Evolutionary conservation across 345 rosid species (phyloP), one percentile per base, ranked within the genome.

Genomic region (Lenwebbia sp.): DNA sequence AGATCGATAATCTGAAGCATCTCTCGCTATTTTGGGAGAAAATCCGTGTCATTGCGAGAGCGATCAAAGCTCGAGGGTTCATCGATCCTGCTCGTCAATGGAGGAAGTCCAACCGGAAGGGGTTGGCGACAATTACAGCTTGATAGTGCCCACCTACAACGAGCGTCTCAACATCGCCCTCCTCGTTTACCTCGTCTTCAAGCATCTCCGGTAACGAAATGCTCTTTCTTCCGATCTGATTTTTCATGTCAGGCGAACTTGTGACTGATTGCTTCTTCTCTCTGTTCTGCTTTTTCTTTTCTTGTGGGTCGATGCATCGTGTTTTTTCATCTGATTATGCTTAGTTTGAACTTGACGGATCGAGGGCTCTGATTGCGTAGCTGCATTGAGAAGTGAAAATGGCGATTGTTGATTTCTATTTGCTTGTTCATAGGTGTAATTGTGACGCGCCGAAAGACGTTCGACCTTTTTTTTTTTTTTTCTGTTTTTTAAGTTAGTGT

Each of bases 121-220:
- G 84, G 90, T 88, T 12, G 81, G 81, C 85, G 88, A 92, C 85
- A 95, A 94, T 91, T 96, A 94, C 92, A 97, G 99, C 88, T 90
- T 97, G 82, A 93, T 97, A 83, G 87, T 97, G 70, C 99, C 99
- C 23, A 97, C 99, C 3, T 96, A 94, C 94, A 96, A 97, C 91
- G 99, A 97, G 91, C 98, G 97, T 49, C 95, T 96, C 88, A 97
- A 97, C 89, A 94, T 97, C 87, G 95, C 99, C 58, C 91, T 97
- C 83, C 82, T 96, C 85, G 95, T 94, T 89, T 97, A 94, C 92
- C 98, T 97, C 85, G 86, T 96, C 90, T 97, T 94, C 94, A 96
- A 97, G 90, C 98, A 96, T 91, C 96, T 97, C 87, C 90, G 91
- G 99, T 70, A 70, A 70, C 81, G 81, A 37, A 70, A 2, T 22